These are phyloP conservation scores for Alternaria solani DNA, from an alignment of 2,329 filamentous ascomycete genomes.

Conservation along the genomic window DNA sequence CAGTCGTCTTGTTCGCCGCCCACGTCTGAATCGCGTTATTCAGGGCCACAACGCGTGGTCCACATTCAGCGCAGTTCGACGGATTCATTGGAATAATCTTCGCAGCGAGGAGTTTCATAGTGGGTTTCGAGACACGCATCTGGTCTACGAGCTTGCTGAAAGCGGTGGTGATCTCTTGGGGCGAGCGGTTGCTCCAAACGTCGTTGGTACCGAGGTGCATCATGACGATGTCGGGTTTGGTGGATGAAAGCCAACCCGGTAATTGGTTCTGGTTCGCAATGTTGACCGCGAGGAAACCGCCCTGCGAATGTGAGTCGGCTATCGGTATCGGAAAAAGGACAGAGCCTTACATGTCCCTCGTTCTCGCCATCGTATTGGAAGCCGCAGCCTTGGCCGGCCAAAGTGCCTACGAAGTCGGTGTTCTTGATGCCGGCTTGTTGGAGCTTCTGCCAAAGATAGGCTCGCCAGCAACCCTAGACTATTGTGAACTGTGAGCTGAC, in stretches of 20 bases:
- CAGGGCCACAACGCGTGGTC: slow-evolving; percentile 22
- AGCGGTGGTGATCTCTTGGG: slow-evolving; percentile 41
- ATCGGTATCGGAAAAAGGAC: neutral
- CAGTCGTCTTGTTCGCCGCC: slow-evolving; percentile 21
- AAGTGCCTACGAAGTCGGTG: slow-evolving; percentile 40
- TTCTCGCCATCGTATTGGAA: slow-evolving; percentile 54
- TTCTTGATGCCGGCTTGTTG: slow-evolving; percentile 30
- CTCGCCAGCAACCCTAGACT: slow-evolving; percentile 42
- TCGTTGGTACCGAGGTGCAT: slow-evolving; percentile 56
- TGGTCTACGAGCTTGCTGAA: slow-evolving; percentile 50
- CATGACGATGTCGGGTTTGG: slow-evolving; percentile 53
- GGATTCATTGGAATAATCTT: slow-evolving; percentile 22
- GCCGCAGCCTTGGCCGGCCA: slow-evolving; percentile 48
- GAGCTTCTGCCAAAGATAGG: slow-evolving; percentile 36
- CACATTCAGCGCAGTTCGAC: slow-evolving; percentile 13
- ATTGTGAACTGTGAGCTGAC: neutral
- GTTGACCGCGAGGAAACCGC: slow-evolving; percentile 39
- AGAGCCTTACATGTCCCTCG: slow-evolving; percentile 49
- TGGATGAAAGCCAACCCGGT: slow-evolving; percentile 46
- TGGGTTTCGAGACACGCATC: slow-evolving; percentile 51
- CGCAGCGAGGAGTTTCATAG: slow-evolving; percentile 49
- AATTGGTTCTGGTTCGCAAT: slow-evolving; percentile 51
- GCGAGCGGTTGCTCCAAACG: slow-evolving; percentile 44
- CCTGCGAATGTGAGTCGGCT: neutral
- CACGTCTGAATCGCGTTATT: slow-evolving; percentile 29